Conservation (phyloP, 2,329 filamentous ascomycete species). For the Sclerotinia glacialis region DNA sequence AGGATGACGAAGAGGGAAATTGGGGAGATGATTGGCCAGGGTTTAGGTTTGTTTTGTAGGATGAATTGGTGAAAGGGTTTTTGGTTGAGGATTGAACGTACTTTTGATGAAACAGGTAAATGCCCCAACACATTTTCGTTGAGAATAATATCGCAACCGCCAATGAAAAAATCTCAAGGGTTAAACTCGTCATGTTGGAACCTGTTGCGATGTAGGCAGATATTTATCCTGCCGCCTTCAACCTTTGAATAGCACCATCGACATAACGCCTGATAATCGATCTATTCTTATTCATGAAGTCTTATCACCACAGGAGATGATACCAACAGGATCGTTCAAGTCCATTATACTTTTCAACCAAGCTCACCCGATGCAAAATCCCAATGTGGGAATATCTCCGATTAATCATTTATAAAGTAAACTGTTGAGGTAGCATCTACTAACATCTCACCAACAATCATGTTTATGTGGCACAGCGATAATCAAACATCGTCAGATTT, state of each 20-base stretch:
- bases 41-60: conserved; percentile 14
- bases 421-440: not conserved
- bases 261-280: too few species aligned
- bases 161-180: not conserved
- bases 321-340: too few species aligned
- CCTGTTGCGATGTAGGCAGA: too few species aligned
- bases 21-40: conserved; percentile 19
- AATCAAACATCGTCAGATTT: not conserved
- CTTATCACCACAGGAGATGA: too few species aligned
- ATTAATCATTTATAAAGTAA: not conserved
- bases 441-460: not conserved
- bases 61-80: too few species aligned
- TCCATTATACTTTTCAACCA: not conserved
- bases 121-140: not conserved
- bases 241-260: too few species aligned
- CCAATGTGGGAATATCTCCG: not conserved
- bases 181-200: not conserved
- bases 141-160: not conserved
- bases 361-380: not conserved
- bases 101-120: not conserved
- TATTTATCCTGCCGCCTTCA: too few species aligned
- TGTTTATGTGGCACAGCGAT: not conserved
- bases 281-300: too few species aligned
- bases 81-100: too few species aligned
- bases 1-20: not conserved